Base-by-base conservation (phyloP, 1,284 basidiomycete species). In the Boletus smithii region DNA sequence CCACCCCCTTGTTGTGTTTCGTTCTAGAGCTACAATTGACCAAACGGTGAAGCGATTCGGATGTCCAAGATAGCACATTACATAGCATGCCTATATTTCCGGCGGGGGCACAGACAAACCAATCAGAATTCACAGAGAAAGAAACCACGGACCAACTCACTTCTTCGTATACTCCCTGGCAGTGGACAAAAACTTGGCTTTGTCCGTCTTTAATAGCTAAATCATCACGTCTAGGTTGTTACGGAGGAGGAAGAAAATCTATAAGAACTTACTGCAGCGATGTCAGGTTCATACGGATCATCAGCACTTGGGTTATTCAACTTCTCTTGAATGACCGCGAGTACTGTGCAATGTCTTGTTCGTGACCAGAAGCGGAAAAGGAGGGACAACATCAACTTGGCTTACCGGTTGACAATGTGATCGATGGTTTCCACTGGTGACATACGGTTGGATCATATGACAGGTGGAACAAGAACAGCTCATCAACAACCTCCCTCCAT, bases 371-470 rank as follows among this genome's bases (percentile, higher is more conserved):
- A 29, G 50, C 27, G 22, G 31, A 27, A 26, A 26, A 44, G n/a
- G 42, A 32, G 22, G 16, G 20, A 32, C 18, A 13, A 17, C 24
- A 43, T 37, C 17, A 40, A 42, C 20, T 46, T n/a, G 30, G 51
- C 78, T 54, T 56, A 86, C 91, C 85, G 43, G 80, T 79, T 8
- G 80, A 76, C 58, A 94, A 71, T 36, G 86, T 87, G 44, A 91
- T 82, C 8, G 88, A 82, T 14, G 92, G 92, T 68, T 93, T 95
- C 92, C 92, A 95, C 89, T 94, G n/a, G n/a, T n/a, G n/a, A n/a
- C n/a, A n/a, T n/a, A n/a, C n/a, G 50, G 42, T 41, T 10, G 14
- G 26, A 50, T 29, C 45, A 46, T 20, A 49, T 39, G 42, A 38
- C 14, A 34, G 40, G n/a, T n/a, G n/a, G n/a, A n/a, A n/a, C n/a